Base-by-base conservation (phyloP, 129 eudicot species). In the Artemisia tridentata region DNA sequence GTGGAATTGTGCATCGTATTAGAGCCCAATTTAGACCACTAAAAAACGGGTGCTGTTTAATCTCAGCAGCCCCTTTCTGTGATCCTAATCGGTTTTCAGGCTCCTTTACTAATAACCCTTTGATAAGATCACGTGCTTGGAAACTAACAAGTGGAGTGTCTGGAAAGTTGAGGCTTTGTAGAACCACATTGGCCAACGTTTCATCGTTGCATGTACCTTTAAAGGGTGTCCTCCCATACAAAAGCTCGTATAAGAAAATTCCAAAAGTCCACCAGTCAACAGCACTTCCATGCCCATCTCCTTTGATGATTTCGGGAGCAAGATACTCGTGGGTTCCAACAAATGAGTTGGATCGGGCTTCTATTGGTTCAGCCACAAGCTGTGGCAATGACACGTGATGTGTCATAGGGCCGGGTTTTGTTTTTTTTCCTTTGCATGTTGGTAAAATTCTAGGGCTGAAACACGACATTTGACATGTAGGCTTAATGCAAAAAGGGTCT, bases 211-310 rank as follows among this genome's bases (percentile, higher is more conserved):
- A 87, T 7, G 82, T 25, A 15, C 97, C 97, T 70, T 83, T 86
- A 52, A 91, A 88, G 11, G 97, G 96, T 18, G 97, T 88, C 71
- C 65, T 80, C 14, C 97, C 97, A 63, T 84, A 91, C 11, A 91
- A 84, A 82, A 91, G 97, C 79, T 91, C 97, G 52, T 86, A 91
- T 3, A 91, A 84, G 29, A 91, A 88, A 23, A 91, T 77, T 9
- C 97, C 97, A 34, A 88, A 81, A 2, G 97, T 91, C 97, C 97
- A 91, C 97, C 97, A 91, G 72, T 91, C 97, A 51, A 91, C 96
- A 3, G 93, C 96, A 70, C 96, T 88, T 46, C 97, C 97, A 62
- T 91, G 97, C 0, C 96, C 97, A 63, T 91, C 97, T 2, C 97
- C 96, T 71, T 88, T 88, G 65, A 91, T 91, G 75, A 91, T 91